Percentiles rank a stretch among this genome's conserved stretches.
phyloP scores from a whole-genome alignment of 345 rosid genomes.

The Pelargonium nanum region DNA sequence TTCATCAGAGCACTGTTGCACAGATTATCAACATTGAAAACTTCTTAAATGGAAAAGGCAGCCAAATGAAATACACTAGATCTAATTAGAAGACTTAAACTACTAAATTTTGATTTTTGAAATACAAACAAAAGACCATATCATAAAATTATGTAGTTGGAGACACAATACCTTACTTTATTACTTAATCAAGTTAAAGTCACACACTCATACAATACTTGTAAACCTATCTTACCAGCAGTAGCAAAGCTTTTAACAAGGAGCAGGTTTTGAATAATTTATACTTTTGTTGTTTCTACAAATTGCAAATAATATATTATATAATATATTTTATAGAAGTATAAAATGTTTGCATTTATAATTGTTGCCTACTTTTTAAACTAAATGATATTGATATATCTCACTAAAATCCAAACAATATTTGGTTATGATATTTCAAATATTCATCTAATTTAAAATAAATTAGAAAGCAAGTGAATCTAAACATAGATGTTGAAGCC shows the following conservation, averaged over 20 bases:
- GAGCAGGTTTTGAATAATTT: background rate
- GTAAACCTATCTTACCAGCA: background rate
- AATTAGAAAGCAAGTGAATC: background rate
- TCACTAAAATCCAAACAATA: background rate
- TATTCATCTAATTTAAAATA: no score
- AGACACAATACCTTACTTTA: background rate
- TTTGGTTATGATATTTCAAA: no score
- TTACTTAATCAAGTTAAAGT: background rate
- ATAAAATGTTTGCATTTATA: background rate
- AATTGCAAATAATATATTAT: no score
- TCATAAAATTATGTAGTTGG: background rate
- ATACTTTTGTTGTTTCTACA: background rate
- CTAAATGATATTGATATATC: background rate
- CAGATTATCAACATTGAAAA: constrained; percentile 9
- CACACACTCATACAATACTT: background rate
- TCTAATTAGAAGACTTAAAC: background rate
- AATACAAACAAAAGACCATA: background rate
- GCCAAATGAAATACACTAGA: background rate
- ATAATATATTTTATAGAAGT: no score
- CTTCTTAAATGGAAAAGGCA: constrained; percentile 1
- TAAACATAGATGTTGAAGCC: no score
- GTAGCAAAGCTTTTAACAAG: background rate
- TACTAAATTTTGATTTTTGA: background rate
- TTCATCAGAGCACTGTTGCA: constrained; percentile 39
- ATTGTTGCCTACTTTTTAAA: no score